Evolutionary conservation across 1,139 yeast species (phyloP).

Genomic region (Wickerhamomyces sp.): DNA sequence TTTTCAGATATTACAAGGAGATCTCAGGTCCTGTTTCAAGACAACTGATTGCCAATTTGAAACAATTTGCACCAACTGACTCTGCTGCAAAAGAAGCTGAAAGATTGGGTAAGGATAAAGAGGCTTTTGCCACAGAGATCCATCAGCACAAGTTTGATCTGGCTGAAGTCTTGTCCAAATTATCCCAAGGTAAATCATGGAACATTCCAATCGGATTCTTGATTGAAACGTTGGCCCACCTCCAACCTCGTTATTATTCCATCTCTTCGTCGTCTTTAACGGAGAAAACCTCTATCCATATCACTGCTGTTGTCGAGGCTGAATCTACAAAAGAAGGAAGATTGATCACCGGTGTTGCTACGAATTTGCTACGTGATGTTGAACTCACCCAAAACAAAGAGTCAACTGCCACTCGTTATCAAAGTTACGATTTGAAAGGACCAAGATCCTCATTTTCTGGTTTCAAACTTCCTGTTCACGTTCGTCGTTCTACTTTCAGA

Average conservation of each 20-base stretch:
- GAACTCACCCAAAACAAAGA: constrained; percentile 57
- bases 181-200: constrained; percentile 71
- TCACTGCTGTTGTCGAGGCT: constrained; percentile 89
- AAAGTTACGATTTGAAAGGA: constrained; percentile 68
- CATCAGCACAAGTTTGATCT: constrained; percentile 59
- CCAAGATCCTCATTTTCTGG: constrained; percentile 62
- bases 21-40: constrained; percentile 93
- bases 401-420: constrained; percentile 37
- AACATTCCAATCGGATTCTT: constrained; percentile 80
- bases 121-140: constrained; percentile 58
- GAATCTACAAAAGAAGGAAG: constrained; percentile 17
- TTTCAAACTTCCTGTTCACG: constrained; percentile 78
- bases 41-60: constrained; percentile 72
- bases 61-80: constrained; percentile 75
- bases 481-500: constrained; percentile 92
- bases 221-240: constrained; percentile 72
- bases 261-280: constrained; percentile 85
- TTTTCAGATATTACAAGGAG: constrained; percentile 82
- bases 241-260: constrained; percentile 95
- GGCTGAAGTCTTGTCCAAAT: constrained; percentile 63
- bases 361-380: constrained; percentile 77
- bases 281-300: constrained; percentile 69
- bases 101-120: constrained; percentile 64
- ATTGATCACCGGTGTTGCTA: constrained; percentile 66
- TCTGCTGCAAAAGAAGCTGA: constrained; percentile 48